Percentiles rank a stretch among this genome's conserved stretches.
Conservation (phyloP, 2,329 filamentous ascomycete species). For the Penicillium palitans region DNA sequence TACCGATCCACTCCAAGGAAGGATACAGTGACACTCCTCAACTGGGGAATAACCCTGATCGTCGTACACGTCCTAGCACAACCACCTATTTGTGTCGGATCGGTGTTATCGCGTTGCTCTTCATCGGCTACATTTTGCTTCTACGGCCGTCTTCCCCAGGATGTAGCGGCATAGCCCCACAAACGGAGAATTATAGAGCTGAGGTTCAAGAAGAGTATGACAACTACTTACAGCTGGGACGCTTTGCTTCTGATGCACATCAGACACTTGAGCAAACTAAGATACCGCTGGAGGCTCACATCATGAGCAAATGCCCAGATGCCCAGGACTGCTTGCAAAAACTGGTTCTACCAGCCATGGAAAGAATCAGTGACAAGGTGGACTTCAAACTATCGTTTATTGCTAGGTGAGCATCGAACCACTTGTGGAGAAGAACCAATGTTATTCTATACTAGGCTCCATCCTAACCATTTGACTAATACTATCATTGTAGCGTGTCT, state of each 20-base stretch:
- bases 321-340: slow-evolving; percentile 78
- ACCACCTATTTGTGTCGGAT: slow-evolving; percentile 13
- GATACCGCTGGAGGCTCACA: slow-evolving; percentile 87
- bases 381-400: slow-evolving; percentile 91
- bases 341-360: slow-evolving; percentile 83
- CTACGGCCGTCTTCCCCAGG: slow-evolving; percentile 3
- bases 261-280: slow-evolving; percentile 11
- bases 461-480: slow-evolving; percentile 8
- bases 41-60: neutral
- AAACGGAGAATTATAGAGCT: neutral
- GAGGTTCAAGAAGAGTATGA: neutral
- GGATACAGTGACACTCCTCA: neutral
- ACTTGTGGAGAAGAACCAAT: neutral
- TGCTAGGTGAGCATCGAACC: slow-evolving; percentile 60
- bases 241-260: neutral
- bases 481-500: slow-evolving; percentile 50
- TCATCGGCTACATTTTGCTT: slow-evolving; percentile 16
- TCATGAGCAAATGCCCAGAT: slow-evolving; percentile 97
- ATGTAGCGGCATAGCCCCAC: neutral
- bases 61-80: slow-evolving; percentile 1
- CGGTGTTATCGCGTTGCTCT: slow-evolving; percentile 13
- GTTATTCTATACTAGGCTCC: neutral
- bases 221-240: neutral
- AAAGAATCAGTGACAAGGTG: slow-evolving; percentile 75
- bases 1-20: slow-evolving; percentile 22